Base-by-base conservation (phyloP, 805 yeast genomes). In the Candida andamanensis region DNA sequence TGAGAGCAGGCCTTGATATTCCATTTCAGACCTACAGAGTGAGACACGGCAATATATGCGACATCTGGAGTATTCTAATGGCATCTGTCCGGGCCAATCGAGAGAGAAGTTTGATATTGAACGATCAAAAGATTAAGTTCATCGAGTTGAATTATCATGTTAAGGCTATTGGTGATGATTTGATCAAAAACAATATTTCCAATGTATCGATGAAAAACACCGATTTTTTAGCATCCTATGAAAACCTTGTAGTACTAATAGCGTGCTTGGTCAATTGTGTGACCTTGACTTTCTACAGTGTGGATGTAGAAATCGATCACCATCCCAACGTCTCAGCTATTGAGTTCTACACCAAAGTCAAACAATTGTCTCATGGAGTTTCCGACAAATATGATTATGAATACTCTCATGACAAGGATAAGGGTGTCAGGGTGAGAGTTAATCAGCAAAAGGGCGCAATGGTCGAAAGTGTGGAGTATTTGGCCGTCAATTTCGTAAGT, bases 21-120 rank as follows among this genome's bases (percentile, higher is more conserved):
- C 68, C 85, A 26, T 66, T 65, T 37, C 65, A 72, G 16, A 78
- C 74, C 21, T 82, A 80, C 51, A 73, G 72, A 41, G 50, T 81
- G 15, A 65, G 95, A 44, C 80, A 83, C 51, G 95, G 95, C 3
- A 78, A 75, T 43, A 51, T 85, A 36, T 69, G 73, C 40, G 95
- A 85, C 58, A 50, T 85, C 3, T 85, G 92, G 89, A 72, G 67
- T 33, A 57, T 78, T 10, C 67, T 72, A 8, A 31, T 56, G 32
- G 33, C 41, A 27, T 49, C 60, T 53, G 49, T 52, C 21, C 48
- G 52, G 13, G 42, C 51, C 20, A 41, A 36, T 22, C 30, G 29
- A 3, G 12, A 29, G 3, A 42, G 31, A 24, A 1, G 13, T 10
- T 28, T 42, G 5, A 14, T 4, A 4, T 6, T 42, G n/a, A 26